phyloP scores from a whole-genome alignment of 225 moss, liverwort and hornwort genomes.

The Pseudisothecium myosuroides region DNA sequence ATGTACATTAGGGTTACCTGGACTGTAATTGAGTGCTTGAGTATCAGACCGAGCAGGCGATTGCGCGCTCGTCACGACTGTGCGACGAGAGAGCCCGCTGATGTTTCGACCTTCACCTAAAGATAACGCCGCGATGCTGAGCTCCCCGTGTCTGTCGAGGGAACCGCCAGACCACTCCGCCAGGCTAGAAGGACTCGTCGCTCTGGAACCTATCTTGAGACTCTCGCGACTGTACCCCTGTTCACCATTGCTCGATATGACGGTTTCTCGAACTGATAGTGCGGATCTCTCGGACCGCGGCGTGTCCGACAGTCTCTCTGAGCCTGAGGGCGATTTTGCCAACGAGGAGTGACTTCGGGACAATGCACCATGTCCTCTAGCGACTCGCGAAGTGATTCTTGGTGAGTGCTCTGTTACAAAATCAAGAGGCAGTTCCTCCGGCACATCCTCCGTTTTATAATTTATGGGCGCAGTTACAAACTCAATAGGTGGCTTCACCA shows the following conservation, averaged over 20 bases:
- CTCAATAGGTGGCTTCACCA: slow-evolving; percentile 15
- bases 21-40: slow-evolving; percentile 16
- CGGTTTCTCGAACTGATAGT: slow-evolving; percentile 27
- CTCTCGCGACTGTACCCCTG: slow-evolving; percentile 1
- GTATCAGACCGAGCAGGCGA: slow-evolving; percentile 17
- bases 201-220: slow-evolving; percentile 9
- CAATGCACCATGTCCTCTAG: not conserved
- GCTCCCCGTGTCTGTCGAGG: slow-evolving; percentile 28
- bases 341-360: slow-evolving; percentile 16
- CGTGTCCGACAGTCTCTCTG: not conserved
- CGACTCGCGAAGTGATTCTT: not conserved
- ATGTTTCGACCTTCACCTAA: slow-evolving; percentile 28
- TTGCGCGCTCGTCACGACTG: slow-evolving; percentile 10
- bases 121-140: slow-evolving; percentile 23
- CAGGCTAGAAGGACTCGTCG: slow-evolving; percentile 14
- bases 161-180: slow-evolving; percentile 35
- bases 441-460: not conserved
- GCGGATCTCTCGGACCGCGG: slow-evolving; percentile 21
- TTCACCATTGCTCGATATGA: slow-evolving; percentile 17
- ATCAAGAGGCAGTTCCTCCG: not conserved
- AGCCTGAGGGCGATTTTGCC: slow-evolving; percentile 3
- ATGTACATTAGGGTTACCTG: slow-evolving; percentile 13
- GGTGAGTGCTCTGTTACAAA: not conserved
- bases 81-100: slow-evolving; percentile 6
- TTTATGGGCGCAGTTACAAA: slow-evolving; percentile 13